These are phyloP conservation scores for Pseudogymnoascus verrucosus DNA, from an alignment of 2,329 filamentous ascomycete genomes.

Conservation along the genomic window DNA sequence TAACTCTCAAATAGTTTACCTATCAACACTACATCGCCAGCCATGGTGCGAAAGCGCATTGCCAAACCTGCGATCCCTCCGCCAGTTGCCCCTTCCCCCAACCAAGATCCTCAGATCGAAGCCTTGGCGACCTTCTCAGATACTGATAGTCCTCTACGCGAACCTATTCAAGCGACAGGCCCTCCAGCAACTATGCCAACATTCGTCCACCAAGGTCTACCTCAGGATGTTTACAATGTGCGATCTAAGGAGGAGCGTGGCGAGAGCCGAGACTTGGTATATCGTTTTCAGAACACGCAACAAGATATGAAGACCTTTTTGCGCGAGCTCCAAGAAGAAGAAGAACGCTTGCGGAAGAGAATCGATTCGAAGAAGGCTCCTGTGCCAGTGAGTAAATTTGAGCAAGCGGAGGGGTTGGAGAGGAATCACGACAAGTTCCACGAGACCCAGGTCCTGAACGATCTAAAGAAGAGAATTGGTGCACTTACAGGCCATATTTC, in stretches of 20 bases:
- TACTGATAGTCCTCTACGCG: background rate
- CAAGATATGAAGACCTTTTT: background rate
- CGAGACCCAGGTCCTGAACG: background rate
- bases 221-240: background rate
- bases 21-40: background rate
- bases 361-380: background rate
- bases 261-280: no score
- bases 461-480: background rate
- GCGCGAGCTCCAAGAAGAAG: background rate
- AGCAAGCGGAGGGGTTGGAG: background rate
- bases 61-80: background rate
- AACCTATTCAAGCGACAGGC: background rate
- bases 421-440: background rate
- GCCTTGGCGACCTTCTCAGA: background rate
- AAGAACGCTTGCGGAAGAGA: no score
- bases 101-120: background rate
- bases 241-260: background rate
- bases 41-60: background rate
- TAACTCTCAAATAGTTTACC: background rate
- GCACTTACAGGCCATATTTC: background rate
- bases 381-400: background rate
- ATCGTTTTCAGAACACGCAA: background rate
- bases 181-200: background rate
- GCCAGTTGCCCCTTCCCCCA: background rate
- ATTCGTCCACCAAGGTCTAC: background rate